Conservation (phyloP, 768 basidiomycete genomes). For the Tricholoma furcatifolium region DNA sequence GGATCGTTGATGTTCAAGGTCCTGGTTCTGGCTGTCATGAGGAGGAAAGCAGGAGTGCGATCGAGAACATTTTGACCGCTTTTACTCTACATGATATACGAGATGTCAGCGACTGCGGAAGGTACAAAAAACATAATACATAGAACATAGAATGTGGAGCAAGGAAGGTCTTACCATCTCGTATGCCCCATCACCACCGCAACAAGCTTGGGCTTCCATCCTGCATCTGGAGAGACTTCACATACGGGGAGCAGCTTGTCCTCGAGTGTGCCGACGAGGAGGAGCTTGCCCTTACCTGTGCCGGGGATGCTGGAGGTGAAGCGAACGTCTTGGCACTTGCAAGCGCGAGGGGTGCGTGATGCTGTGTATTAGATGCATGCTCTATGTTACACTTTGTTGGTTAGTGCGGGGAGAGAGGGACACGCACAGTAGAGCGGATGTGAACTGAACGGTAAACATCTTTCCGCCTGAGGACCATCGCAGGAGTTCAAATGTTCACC, state of each 20-base stretch:
- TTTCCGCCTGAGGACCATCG: constrained; percentile 81
- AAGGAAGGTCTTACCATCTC: constrained; percentile 86
- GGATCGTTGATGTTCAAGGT: constrained; percentile 45
- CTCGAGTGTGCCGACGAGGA: constrained; percentile 86
- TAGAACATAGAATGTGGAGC: too few species aligned
- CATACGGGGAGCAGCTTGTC: constrained; percentile 87
- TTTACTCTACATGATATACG: constrained; percentile 60
- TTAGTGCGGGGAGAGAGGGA: not conserved
- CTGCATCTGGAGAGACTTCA: constrained; percentile 46
- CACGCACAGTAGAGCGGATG: constrained; percentile 76
- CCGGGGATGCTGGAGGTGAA: constrained; percentile 66
- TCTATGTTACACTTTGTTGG: constrained; percentile 39
- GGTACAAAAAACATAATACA: too few species aligned
- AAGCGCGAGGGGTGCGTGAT: constrained; percentile 80
- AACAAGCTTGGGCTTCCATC: constrained; percentile 50
- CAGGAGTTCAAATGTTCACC: too few species aligned
- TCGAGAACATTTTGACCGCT: constrained; percentile 64
- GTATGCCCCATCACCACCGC: constrained; percentile 77
- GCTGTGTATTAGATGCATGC: constrained; percentile 73
- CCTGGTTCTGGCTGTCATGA: too few species aligned
- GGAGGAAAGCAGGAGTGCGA: constrained; percentile 49
- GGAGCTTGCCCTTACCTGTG: constrained; percentile 50
- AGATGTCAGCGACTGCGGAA: not conserved
- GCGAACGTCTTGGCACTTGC: constrained; percentile 76
- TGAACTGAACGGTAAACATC: constrained; percentile 80